Conservation (phyloP, 1,139 yeast genomes). For the Hansenula anomala region DNA sequence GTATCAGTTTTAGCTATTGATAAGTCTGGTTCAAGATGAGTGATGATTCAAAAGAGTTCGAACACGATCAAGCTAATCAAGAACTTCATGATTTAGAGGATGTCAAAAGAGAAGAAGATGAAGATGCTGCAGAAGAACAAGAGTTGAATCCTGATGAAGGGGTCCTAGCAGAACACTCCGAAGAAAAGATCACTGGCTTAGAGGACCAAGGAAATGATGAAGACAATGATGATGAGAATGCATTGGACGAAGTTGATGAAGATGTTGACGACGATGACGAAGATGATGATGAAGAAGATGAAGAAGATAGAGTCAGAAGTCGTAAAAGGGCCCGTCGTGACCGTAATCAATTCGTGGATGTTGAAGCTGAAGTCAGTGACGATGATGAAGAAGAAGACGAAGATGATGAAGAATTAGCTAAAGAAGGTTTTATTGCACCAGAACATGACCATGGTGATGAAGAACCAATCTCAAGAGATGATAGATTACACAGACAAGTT, state of each 20-base stretch:
- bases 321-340: constrained; percentile 63
- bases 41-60: constrained; percentile 24
- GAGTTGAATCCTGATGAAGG: constrained; percentile 1
- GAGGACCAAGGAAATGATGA: constrained; percentile 10
- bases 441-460: constrained; percentile 64
- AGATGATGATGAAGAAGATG: constrained; percentile 62
- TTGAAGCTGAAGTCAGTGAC: constrained; percentile 98
- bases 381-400: constrained; percentile 96
- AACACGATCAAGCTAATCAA: constrained; percentile 26
- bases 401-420: constrained; percentile 82
- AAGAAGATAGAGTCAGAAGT: constrained; percentile 42
- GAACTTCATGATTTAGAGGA: constrained; percentile 25
- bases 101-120: constrained; percentile 24
- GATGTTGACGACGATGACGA: constrained; percentile 45
- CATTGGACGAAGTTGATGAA: constrained; percentile 21
- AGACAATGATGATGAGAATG: constrained; percentile 34
- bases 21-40: constrained; percentile 9
- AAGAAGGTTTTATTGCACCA: constrained; percentile 73
- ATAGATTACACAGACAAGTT: constrained; percentile 80
- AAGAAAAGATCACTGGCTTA: not conserved
- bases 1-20: not conserved
- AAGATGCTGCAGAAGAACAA: constrained; percentile 16
- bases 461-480: constrained; percentile 40
- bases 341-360: constrained; percentile 92
- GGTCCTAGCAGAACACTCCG: constrained; percentile 4